phyloP scores from a whole-genome alignment of 768 basidiomycete species.

The Serendipita sp. region DNA sequence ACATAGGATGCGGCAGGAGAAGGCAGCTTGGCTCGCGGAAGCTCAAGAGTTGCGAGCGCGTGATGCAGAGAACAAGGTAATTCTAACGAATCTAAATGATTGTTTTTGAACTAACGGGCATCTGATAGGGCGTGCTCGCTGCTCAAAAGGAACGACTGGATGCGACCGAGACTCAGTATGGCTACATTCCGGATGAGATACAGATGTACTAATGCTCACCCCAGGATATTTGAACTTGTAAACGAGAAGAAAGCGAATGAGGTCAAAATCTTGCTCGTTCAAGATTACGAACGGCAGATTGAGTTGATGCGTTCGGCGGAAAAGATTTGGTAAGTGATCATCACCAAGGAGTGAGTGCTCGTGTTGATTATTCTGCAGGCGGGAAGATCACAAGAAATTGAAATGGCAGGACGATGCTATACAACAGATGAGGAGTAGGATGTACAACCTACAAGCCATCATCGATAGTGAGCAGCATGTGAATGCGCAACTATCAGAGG shows the following conservation, averaged over 20 bases:
- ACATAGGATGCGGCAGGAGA: constrained; percentile 61
- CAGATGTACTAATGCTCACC: constrained; percentile 53
- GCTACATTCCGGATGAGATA: constrained; percentile 16
- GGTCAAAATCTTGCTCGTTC: constrained; percentile 64
- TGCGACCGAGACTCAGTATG: constrained; percentile 20
- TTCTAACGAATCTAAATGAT: constrained; percentile 5
- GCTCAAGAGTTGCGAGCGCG: constrained; percentile 50
- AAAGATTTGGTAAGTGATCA: constrained; percentile 47
- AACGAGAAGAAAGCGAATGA: constrained; percentile 63
- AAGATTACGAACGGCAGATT: constrained; percentile 78
- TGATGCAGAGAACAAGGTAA: constrained; percentile 54
- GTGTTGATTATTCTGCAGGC: constrained; percentile 31
- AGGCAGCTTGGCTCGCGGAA: constrained; percentile 58
- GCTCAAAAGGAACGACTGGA: constrained; percentile 20
- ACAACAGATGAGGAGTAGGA: constrained; percentile 36
- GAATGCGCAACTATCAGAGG: constrained; percentile 38
- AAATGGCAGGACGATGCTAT: constrained; percentile 48
- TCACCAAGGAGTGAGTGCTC: background rate
- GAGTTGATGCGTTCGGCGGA: constrained; percentile 66
- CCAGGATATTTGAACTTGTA: constrained; percentile 52
- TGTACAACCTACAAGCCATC: constrained; percentile 49
- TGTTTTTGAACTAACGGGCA: background rate
- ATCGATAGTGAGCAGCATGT: constrained; percentile 42
- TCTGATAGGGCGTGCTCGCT: constrained; percentile 12
- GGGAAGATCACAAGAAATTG: constrained; percentile 54